Base-by-base conservation (phyloP, 148 eudicot species). In the Silene latifolia region DNA sequence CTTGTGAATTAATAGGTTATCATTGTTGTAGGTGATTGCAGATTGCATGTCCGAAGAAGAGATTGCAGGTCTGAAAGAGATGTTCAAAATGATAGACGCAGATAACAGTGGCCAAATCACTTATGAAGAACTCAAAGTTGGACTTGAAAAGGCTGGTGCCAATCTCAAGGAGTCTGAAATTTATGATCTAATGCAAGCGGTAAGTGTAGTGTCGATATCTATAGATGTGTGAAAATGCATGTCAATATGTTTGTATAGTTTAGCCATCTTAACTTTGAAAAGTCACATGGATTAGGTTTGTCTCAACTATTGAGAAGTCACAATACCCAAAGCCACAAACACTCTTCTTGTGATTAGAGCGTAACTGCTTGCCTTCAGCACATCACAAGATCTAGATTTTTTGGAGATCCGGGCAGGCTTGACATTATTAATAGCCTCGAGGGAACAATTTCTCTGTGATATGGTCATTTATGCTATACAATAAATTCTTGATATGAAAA, bases 41-140 rank as follows among this genome's bases (percentile, higher is more conserved):
- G 91, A 90, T 60, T 83, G 84, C 85, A 83, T 92, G 27, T 92
- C 96, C n/a, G 97, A 90, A 85, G 97, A 92, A 81, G 97, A 92
- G 81, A 92, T 92, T 69, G 98, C 96, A 27, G 98, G 98, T 63
- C 87, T 92, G 25, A 92, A 90, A 80, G 88, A 92, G 83, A 92
- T 92, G 97, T 90, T 92, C 83, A 87, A 88, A 83, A 92, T 92
- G 97, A 89, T 92, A 76, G 97, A 92, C 66, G 73, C 90, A 0
- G 98, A 92, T 69, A 87, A 85, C 72, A 92, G 98, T 84, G 96
- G 98, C 77, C 89, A 87, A 32, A 92, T 92, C 32, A 92, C 98
- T 60, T 86, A 88, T 15, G 98, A 92, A 66, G 96, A 92, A 84
- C 96, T 92, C 47, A 92, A 90, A 79, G 86, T 72, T 66, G 97